Evolutionary conservation across 306 rosid species (phyloP).

Genomic region (Pyrus bretschneideri): DNA sequence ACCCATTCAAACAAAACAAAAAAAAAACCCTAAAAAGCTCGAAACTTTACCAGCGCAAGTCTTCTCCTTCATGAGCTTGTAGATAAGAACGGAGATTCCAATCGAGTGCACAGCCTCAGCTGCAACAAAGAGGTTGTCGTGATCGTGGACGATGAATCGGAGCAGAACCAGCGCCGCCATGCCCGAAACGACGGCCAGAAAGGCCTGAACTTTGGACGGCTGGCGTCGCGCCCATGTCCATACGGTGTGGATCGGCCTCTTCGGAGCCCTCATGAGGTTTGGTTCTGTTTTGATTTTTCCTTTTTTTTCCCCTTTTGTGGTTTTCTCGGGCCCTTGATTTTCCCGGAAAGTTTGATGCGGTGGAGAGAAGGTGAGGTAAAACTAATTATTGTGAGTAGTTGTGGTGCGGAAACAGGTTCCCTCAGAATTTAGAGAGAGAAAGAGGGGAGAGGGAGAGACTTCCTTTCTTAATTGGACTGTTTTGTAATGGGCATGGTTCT

Average conservation of each 20-base stretch:
- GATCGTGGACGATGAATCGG: conserved; percentile 80
- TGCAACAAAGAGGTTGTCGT: conserved; percentile 86
- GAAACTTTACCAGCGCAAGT: conserved; percentile 67
- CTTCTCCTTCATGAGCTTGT: conserved; percentile 84
- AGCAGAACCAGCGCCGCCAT: conserved; percentile 75
- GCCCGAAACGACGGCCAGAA: conserved; percentile 72
- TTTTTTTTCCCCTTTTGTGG: not conserved
- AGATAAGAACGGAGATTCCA: conserved; percentile 80
- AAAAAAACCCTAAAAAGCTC: not conserved
- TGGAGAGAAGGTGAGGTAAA: conserved; percentile 1
- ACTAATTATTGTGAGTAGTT: not conserved
- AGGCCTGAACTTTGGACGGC: conserved; percentile 89
- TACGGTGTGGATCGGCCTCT: conserved; percentile 49
- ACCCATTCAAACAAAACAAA: not conserved
- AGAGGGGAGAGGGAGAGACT: not conserved
- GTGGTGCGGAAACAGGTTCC: not conserved
- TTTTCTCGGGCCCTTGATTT: conserved; percentile 6
- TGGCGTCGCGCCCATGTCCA: conserved; percentile 72
- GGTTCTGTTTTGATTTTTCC: not conserved
- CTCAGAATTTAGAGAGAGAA: not conserved
- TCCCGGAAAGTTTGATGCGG: conserved; percentile 25
- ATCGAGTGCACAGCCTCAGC: conserved; percentile 88
- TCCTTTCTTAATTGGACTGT: not conserved
- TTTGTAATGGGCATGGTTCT: too few species aligned
- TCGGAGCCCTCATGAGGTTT: conserved; percentile 44